A percentile compares a stretch with the other conserved stretches of the same genome.
Evolutionary conservation across 352 stramenopile species (phyloP).

Genomic region (Saprolegnia parasitica): DNA sequence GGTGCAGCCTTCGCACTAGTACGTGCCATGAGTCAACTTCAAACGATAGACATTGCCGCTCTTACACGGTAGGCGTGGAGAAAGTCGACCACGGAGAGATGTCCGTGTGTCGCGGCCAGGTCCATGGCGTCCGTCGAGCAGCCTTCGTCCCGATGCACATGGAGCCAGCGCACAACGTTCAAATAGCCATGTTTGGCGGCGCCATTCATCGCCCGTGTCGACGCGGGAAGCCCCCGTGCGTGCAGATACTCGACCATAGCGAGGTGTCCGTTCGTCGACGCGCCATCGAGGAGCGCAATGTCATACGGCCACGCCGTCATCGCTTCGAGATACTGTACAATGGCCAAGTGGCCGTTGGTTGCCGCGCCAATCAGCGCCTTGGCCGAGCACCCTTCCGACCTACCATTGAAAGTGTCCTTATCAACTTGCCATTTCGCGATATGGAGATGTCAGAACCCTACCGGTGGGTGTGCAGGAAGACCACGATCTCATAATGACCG

Average conservation of each 20-base stretch:
- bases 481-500: constrained; percentile 31
- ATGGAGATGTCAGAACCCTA: too few relatives aligned
- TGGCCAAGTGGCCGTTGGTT: constrained; percentile 28
- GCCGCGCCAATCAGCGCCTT: constrained; percentile 30
- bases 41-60: too few relatives aligned
- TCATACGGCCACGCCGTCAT: too few relatives aligned
- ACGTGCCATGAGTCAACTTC: too few relatives aligned
- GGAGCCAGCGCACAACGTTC: constrained; percentile 30
- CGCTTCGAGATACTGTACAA: constrained; percentile 30
- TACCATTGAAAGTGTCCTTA: too few relatives aligned
- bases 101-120: constrained; percentile 27
- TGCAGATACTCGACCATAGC: too few relatives aligned
- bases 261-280: too few relatives aligned
- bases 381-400: constrained; percentile 6
- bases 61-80: constrained; percentile 26
- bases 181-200: constrained; percentile 29
- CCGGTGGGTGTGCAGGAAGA: constrained; percentile 29
- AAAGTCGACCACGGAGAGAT: constrained; percentile 32
- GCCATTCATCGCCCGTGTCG: too few relatives aligned
- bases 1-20: too few relatives aligned
- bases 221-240: too few relatives aligned
- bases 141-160: constrained; percentile 24
- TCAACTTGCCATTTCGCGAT: too few relatives aligned
- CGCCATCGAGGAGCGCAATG: too few relatives aligned
- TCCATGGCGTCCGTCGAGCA: constrained; percentile 33